A percentile compares a stretch with the other conserved stretches of the same genome.
Evolutionary conservation across 192 early-diverging fungal genomes (phyloP).

Genomic region (Chytriomyces confervae): DNA sequence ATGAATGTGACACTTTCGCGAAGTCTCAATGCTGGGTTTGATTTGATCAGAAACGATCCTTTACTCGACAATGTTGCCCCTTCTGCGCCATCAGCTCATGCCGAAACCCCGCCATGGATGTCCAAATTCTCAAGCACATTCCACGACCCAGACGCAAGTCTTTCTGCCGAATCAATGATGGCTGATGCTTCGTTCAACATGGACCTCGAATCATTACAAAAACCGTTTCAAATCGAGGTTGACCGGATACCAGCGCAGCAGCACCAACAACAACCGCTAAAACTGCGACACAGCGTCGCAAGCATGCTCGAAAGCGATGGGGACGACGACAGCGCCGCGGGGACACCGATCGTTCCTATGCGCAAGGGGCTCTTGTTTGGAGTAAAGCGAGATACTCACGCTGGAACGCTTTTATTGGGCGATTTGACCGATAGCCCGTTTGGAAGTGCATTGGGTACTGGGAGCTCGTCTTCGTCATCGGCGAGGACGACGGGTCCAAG

Average conservation of each 20-base stretch:
- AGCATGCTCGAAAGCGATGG: not conserved
- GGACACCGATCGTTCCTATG: not conserved
- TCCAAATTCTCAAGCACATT: not conserved
- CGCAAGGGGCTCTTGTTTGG: constrained; percentile 4
- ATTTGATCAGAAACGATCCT: not conserved
- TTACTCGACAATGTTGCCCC: not conserved
- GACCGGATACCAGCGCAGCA: not conserved
- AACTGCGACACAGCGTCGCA: not conserved
- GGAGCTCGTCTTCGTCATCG: not conserved
- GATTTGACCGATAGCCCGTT: not conserved
- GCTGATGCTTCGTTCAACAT: not conserved
- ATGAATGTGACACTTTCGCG: not conserved
- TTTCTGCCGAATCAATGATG: not conserved
- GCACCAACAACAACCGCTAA: too few relatives aligned
- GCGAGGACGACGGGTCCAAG: not conserved
- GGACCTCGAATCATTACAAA: not conserved
- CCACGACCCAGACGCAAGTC: not conserved
- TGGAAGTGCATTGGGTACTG: not conserved
- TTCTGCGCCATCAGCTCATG: not conserved
- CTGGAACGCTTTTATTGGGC: not conserved
- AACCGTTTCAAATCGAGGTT: not conserved
- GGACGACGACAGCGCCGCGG: not conserved
- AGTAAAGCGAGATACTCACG: not conserved
- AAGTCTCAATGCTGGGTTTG: not conserved
- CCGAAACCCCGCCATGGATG: not conserved